These are phyloP conservation scores for Saitozyma sp. DNA, from an alignment of 768 basidiomycete species.

Conservation along the genomic window DNA sequence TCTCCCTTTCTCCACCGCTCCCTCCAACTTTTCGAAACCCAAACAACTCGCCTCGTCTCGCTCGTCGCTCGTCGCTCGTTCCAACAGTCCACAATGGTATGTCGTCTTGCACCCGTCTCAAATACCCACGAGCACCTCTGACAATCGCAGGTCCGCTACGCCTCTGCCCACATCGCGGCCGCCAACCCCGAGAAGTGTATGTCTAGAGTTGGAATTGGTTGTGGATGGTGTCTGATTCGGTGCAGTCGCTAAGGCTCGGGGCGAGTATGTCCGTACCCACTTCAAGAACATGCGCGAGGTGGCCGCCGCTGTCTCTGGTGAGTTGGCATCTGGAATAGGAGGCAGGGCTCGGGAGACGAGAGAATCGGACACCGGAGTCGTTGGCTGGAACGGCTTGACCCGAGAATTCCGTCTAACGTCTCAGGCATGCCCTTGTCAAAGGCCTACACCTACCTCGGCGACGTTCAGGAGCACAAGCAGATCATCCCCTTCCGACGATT, in stretches of 20 bases:
- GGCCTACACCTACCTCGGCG: slow-evolving; percentile 89
- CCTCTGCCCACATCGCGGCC: slow-evolving; percentile 73
- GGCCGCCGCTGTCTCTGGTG: slow-evolving; percentile 87
- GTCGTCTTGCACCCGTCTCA: no score
- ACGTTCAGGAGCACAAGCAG: slow-evolving; percentile 95
- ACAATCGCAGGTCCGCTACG: slow-evolving; percentile 72
- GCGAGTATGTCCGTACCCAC: slow-evolving; percentile 97
- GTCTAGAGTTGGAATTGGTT: slow-evolving; percentile 43
- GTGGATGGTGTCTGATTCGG: no score
- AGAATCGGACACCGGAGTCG: neutral
- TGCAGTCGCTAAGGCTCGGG: slow-evolving; percentile 82
- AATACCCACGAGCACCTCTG: no score
- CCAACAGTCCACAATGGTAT: no score
- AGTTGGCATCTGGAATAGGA: slow-evolving; percentile 34
- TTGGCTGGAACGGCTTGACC: neutral
- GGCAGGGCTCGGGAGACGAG: neutral
- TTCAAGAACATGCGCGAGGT: slow-evolving; percentile 99
- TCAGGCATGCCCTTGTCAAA: slow-evolving; percentile 88
- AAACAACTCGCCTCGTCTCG: no score
- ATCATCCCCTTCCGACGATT: slow-evolving; percentile 95
- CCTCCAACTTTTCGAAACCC: no score
- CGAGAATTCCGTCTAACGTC: neutral
- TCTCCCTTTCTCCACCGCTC: no score
- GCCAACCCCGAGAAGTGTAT: slow-evolving; percentile 93
- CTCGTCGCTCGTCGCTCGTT: no score